phyloP scores from a whole-genome alignment of 352 stramenopile genomes.

The Globisporangium orthogonon region DNA sequence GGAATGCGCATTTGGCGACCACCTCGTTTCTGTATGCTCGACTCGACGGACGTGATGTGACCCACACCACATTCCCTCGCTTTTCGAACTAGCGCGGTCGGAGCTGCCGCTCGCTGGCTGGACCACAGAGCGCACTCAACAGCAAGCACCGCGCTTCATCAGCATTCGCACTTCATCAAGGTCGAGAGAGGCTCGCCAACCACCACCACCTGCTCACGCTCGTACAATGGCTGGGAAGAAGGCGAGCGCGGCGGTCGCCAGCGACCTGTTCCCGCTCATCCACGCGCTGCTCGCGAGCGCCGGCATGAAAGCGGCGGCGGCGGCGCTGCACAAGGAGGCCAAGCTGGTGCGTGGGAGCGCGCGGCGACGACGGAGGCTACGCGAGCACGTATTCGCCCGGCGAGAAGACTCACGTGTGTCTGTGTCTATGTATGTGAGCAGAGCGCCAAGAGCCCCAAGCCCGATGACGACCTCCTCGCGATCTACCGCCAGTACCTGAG shows the following conservation, averaged over 20 bases:
- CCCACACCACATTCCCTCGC: background rate
- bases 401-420: too few species aligned
- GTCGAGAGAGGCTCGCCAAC: too few species aligned
- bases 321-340: conserved; percentile 62
- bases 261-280: conserved; percentile 74
- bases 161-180: background rate
- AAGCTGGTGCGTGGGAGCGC: conserved; percentile 38
- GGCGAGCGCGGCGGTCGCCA: conserved; percentile 34
- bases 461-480: conserved; percentile 60
- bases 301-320: conserved; percentile 69
- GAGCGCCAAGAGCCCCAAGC: conserved; percentile 44
- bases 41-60: background rate
- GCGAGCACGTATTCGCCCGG: too few species aligned
- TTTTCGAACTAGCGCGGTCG: background rate
- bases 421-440: conserved; percentile 11
- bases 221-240: conserved; percentile 14
- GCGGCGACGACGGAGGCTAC: too few species aligned
- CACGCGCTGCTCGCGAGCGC: conserved; percentile 52
- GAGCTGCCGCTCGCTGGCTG: background rate
- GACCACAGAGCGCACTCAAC: background rate
- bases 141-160: background rate
- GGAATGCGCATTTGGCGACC: background rate
- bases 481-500: conserved; percentile 70
- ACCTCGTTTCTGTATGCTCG: too few species aligned
- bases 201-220: too few species aligned